Evolutionary conservation across 352 stramenopile genomes (phyloP), one percentile per base, ranked within the genome.

Genomic region (Globisporangium middletonii): DNA sequence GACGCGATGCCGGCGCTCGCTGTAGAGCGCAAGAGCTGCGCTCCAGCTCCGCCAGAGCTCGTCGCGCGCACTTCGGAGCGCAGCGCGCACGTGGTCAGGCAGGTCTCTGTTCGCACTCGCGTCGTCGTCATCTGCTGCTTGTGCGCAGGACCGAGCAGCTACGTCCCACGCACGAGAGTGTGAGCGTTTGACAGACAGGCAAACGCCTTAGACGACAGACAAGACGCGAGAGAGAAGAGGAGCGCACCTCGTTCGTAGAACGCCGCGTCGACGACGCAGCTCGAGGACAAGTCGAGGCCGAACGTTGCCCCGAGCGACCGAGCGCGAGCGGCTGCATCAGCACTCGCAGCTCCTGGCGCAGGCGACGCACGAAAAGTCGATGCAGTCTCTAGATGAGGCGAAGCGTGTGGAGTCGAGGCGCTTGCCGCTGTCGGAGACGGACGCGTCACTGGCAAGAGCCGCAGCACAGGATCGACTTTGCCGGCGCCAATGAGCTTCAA

Each of bases 271-370:
- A 82, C 63, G 44, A 84, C 67, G 35, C 56, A 75, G 51, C 72
- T 84, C 53, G 60, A 58, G 28, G 61, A 62, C 35, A 80, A 56
- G 49, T 84, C 72, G 12, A 82, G 42, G 18, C 72, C 72, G 11
- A 84, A 27, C 30, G 69, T 56, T 13, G 37, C 27, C 38, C 49
- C 59, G 6, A 72, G 61, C 13, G 41, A 16, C 13, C 13, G 41
- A 5, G 18, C n/a, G 41, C 41, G 41, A 12, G 33, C 33, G 6
- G 12, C 33, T 38, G 33, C 33, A 38, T 45, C 41, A 3, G 41
- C 41, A 19, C 15, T 45, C 41, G 13, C 13, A 4, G 7, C 13
- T 45, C 13, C 13, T 45, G 41, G 4, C 4, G 41, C 7, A 8
- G 41, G 41, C 41, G 41, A 44, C 12, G 38, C 30, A 35, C 30